Conservation (phyloP, 148 eudicot species). For the Spergularia marina region DNA sequence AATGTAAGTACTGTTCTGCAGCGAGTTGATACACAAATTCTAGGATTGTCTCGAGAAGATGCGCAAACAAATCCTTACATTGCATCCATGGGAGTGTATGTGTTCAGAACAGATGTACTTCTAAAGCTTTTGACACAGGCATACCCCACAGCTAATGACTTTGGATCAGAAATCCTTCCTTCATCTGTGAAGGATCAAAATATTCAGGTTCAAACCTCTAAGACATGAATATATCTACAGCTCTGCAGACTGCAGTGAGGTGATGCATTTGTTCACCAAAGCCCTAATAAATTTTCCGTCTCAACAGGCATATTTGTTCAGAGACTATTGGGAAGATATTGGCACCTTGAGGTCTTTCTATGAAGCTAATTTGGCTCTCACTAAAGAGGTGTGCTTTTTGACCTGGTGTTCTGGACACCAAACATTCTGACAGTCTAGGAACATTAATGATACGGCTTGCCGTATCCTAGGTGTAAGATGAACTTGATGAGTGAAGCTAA, state of each 20-base stretch:
- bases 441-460: no score
- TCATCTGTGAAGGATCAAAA: slow-evolving; percentile 59
- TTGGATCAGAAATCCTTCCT: slow-evolving; percentile 93
- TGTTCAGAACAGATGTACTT: slow-evolving; percentile 68
- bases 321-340: slow-evolving; percentile 98
- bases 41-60: slow-evolving; percentile 68
- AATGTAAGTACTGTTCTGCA: slow-evolving; percentile 32
- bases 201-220: slow-evolving; percentile 52
- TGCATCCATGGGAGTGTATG: slow-evolving; percentile 98
- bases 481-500: background rate
- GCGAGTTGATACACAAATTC: slow-evolving; percentile 81
- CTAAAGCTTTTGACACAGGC: slow-evolving; percentile 62
- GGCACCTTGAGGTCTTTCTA: slow-evolving; percentile 84
- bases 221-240: background rate
- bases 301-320: slow-evolving; percentile 81
- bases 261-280: background rate
- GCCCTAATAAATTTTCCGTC: background rate
- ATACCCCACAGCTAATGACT: slow-evolving; percentile 78
- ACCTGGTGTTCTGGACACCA: background rate
- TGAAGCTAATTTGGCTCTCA: slow-evolving; percentile 89
- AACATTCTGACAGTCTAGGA: background rate
- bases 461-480: background rate
- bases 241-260: no score
- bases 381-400: slow-evolving; percentile 62
- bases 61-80: slow-evolving; percentile 68